Evolutionary conservation across 2,329 filamentous ascomycete genomes (phyloP), one percentile per base, ranked within the genome.

Genomic region (Alternaria conjuncta): DNA sequence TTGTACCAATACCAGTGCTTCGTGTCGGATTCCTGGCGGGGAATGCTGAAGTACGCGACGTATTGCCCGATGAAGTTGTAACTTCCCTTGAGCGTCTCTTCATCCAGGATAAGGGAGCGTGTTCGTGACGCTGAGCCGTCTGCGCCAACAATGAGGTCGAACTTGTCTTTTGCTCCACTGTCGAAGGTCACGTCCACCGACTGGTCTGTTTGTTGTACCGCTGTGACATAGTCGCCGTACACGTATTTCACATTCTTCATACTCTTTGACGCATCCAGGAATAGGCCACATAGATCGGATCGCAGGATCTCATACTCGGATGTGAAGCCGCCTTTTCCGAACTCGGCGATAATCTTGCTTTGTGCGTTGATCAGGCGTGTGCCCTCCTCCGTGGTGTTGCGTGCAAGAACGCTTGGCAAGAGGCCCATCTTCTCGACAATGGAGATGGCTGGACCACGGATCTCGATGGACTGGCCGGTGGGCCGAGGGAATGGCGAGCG

Each of bases 381-480:
- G 28, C 83, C 83, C 21, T 73, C 70, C 68, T 85, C 83, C 11
- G 76, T 75, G 3, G 81, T 82, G 15, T 75, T 72, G 5, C 71
- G 69, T 2, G 70, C 68, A 10, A 78, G 78, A 28, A 85, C 75
- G 0, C 71, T 71, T 2, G 70, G 65, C 49, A 82, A 76, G 15
- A 84, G 66, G 1, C 81, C 81, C 66, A 84, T 78, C 36, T 74
- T 76, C 21, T 73, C 69, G 47, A 84, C 80, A 12, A 84, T 74
- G 7, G 80, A 73, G 15, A 84, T 74, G 1, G 79, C 83, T 6
- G 77, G 67, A 3, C 77, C 81, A 26, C 83, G 82, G 4, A 85
- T 78, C 64, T 85, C 84, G 44, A 85, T 72, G 20, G 82, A 78
- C 61, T 83, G 82, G 2, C 84, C 84, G 23, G 80, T 79, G 5